phyloP scores from a whole-genome alignment of 1,284 basidiomycete species.

The Trametes versicolor region DNA sequence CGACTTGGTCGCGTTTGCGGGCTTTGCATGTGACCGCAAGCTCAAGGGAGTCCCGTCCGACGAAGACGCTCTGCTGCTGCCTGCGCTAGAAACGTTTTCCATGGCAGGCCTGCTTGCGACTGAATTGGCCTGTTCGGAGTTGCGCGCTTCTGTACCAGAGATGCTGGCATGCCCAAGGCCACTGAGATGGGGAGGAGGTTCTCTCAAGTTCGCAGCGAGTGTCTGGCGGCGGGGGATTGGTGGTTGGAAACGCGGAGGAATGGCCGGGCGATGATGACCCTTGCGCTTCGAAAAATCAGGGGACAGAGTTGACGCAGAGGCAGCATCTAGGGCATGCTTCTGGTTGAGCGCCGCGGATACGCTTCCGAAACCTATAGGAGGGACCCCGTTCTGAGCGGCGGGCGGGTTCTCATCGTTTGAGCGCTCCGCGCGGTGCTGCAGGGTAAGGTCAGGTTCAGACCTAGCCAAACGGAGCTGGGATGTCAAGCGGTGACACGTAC shows the following conservation, averaged over 20 bases:
- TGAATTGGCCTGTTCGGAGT: neutral
- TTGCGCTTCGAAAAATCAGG: neutral
- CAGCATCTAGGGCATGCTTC: neutral
- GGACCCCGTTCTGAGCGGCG: too few relatives aligned
- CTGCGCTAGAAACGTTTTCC: neutral
- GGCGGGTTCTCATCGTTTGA: neutral
- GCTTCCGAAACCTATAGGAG: neutral
- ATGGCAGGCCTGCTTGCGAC: neutral
- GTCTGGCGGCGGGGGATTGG: neutral
- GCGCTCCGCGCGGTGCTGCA: constrained; percentile 17
- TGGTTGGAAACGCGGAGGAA: neutral
- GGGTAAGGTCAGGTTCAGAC: constrained; percentile 7
- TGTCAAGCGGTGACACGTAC: neutral
- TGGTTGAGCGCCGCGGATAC: neutral
- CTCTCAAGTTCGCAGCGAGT: neutral
- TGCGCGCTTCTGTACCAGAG: neutral
- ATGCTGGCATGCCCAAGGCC: neutral
- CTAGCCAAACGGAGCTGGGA: neutral
- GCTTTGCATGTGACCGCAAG: too few relatives aligned
- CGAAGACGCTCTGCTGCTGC: neutral
- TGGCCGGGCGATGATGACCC: neutral
- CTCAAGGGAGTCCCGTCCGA: neutral
- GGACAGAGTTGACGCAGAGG: neutral
- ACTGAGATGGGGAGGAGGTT: neutral
- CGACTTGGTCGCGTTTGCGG: neutral